Percentiles rank a stretch among this genome's conserved stretches.
Evolutionary conservation across 2,329 filamentous ascomycete genomes (phyloP).

Genomic region (Xylariaceae sp.): DNA sequence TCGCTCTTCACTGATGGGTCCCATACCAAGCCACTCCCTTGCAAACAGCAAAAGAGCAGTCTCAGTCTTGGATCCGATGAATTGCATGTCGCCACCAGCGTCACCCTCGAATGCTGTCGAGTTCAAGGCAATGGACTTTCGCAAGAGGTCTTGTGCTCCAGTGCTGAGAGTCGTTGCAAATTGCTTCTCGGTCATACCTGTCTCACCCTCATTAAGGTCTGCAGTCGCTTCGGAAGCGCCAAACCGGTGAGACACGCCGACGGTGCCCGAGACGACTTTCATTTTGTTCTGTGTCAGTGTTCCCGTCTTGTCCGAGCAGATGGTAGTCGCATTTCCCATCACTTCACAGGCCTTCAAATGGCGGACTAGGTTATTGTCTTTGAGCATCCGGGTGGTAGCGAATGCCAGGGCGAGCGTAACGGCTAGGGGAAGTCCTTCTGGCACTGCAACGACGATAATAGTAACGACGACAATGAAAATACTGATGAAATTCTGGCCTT

Average conservation of each 20-base stretch:
- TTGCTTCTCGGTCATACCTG: conserved; percentile 42
- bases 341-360: conserved; percentile 76
- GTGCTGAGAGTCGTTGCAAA: conserved; percentile 43
- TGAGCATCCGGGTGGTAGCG: conserved; percentile 72
- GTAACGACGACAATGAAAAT: conserved; percentile 77
- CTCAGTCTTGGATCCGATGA: conserved; percentile 76
- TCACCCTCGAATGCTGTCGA: conserved; percentile 76
- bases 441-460: conserved; percentile 75
- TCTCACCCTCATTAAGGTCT: conserved; percentile 10
- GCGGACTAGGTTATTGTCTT: conserved; percentile 72
- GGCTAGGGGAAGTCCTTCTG: conserved; percentile 71
- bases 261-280: conserved; percentile 59
- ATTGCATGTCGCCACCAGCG: conserved; percentile 60
- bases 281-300: conserved; percentile 67
- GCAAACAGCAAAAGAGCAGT: conserved; percentile 70
- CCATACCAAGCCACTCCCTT: conserved; percentile 63
- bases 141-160: conserved; percentile 49
- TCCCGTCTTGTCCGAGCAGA: conserved; percentile 66
- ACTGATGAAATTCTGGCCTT: conserved; percentile 73
- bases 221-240: conserved; percentile 33
- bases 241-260: conserved; percentile 55
- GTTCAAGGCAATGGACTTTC: conserved; percentile 60
- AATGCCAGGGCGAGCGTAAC: conserved; percentile 76
- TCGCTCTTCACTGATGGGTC: conserved; percentile 60
- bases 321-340: conserved; percentile 73